These are phyloP conservation scores for Pseudozyma sp. DNA, from an alignment of 1,284 basidiomycete genomes.

Conservation along the genomic window DNA sequence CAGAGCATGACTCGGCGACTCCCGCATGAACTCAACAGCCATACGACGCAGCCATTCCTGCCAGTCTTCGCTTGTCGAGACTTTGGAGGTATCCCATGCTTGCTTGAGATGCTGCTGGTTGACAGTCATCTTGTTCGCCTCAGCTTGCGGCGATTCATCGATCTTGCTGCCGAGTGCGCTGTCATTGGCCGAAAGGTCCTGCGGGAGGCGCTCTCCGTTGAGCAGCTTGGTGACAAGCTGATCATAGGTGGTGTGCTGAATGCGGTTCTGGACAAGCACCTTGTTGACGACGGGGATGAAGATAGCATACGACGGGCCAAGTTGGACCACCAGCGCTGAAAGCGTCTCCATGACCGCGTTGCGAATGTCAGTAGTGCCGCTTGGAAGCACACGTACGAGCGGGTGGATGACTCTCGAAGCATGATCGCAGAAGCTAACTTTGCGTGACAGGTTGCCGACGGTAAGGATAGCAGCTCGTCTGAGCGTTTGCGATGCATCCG, in stretches of 20 bases:
- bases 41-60: conserved; percentile 93
- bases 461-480: conserved; percentile 91
- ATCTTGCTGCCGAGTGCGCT: conserved; percentile 57
- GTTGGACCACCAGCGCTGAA: conserved; percentile 89
- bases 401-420: conserved; percentile 97
- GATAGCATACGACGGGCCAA: conserved; percentile 95
- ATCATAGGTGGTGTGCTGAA: conserved; percentile 89
- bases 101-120: conserved; percentile 98
- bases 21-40: conserved; percentile 96
- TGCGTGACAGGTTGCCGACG: conserved; percentile 87
- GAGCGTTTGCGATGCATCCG: conserved; percentile 80
- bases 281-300: conserved; percentile 98
- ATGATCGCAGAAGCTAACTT: conserved; percentile 99
- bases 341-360: conserved; percentile 92
- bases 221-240: conserved; percentile 87
- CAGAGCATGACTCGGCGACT: conserved; percentile 95
- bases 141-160: conserved; percentile 70
- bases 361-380: conserved; percentile 81
- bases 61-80: conserved; percentile 88
- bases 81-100: conserved; percentile 91
- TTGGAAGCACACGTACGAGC: conserved; percentile 86
- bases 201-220: conserved; percentile 90
- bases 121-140: conserved; percentile 84
- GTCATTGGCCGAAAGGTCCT: conserved; percentile 69
- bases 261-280: conserved; percentile 81